These are phyloP conservation scores for Penicillium malachiteum DNA, from an alignment of 495 filamentous ascomycete species.

Conservation along the genomic window DNA sequence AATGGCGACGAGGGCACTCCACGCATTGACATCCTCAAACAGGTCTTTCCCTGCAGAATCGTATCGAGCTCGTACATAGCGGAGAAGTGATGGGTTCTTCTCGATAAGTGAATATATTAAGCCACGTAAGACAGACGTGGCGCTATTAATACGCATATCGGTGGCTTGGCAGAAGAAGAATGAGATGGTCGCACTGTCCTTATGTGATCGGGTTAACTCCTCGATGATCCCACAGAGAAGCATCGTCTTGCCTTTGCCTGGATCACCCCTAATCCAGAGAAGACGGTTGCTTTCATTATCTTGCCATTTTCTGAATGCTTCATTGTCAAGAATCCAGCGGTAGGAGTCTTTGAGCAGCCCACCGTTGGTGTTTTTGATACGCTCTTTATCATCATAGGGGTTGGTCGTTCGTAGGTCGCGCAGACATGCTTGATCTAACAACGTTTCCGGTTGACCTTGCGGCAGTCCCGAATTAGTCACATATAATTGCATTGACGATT, in stretches of 20 bases:
- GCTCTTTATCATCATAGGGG: conserved; percentile 38
- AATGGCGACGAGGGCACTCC: conserved; percentile 26
- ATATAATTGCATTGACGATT: no score
- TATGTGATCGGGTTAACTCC: conserved; percentile 21
- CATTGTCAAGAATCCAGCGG: conserved; percentile 41
- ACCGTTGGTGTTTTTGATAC: conserved; percentile 24
- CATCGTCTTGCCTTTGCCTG: conserved; percentile 41
- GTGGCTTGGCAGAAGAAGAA: conserved; percentile 52
- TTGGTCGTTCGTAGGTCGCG: conserved; percentile 27
- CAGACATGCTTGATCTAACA: conserved; percentile 4
- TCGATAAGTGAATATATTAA: conserved; percentile 40
- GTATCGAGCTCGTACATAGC: conserved; percentile 21
- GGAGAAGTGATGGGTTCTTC: conserved; percentile 32
- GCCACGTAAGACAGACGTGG: conserved; percentile 38
- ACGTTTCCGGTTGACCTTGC: no score
- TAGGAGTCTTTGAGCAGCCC: conserved; percentile 41
- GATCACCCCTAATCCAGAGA: conserved; percentile 30
- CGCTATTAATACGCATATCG: no score
- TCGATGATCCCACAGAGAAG: conserved; percentile 44
- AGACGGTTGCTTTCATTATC: neutral
- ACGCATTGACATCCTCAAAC: conserved; percentile 38
- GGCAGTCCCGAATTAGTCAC: no score
- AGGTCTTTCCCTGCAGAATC: conserved; percentile 20
- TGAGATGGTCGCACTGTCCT: conserved; percentile 20
- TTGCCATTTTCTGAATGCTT: conserved; percentile 29